phyloP scores from a whole-genome alignment of 2,329 filamentous ascomycete genomes.

The Trichoderma hamatum region DNA sequence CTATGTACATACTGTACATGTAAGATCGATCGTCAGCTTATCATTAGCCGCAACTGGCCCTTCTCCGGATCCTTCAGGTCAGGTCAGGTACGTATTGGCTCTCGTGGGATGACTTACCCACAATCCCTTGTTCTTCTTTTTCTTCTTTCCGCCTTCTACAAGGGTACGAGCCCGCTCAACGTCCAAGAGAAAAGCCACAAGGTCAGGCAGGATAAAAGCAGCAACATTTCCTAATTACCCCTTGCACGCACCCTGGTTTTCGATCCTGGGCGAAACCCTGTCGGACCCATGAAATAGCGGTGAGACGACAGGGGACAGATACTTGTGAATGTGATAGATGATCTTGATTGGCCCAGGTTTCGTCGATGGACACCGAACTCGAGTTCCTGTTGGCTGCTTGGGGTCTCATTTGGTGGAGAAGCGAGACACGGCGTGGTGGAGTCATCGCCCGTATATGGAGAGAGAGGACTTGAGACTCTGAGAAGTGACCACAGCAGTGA shows the following conservation, averaged over 20 bases:
- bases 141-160: constrained; percentile 7
- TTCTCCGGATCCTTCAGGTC: neutral
- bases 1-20: no score
- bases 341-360: neutral
- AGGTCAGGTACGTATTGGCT: neutral
- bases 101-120: neutral
- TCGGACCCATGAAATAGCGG: constrained; percentile 23
- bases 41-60: constrained; percentile 12
- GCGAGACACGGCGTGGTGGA: constrained; percentile 5
- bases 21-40: constrained; percentile 23
- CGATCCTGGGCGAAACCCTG: neutral
- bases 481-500: constrained; percentile 1
- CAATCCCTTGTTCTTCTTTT: neutral
- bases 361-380: neutral
- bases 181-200: neutral
- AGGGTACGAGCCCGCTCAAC: constrained; percentile 3
- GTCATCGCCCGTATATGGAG: constrained; percentile 14
- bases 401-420: constrained; percentile 23
- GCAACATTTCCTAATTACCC: neutral
- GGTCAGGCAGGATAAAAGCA: neutral
- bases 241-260: constrained; percentile 8
- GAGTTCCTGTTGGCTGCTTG: constrained; percentile 16
- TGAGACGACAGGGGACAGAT: constrained; percentile 20
- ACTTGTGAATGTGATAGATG: neutral
- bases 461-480: neutral